A percentile compares a stretch with the other conserved stretches of the same genome.
phyloP scores from a whole-genome alignment of 192 early-diverging fungal genomes.

The Entrophospora sp. region DNA sequence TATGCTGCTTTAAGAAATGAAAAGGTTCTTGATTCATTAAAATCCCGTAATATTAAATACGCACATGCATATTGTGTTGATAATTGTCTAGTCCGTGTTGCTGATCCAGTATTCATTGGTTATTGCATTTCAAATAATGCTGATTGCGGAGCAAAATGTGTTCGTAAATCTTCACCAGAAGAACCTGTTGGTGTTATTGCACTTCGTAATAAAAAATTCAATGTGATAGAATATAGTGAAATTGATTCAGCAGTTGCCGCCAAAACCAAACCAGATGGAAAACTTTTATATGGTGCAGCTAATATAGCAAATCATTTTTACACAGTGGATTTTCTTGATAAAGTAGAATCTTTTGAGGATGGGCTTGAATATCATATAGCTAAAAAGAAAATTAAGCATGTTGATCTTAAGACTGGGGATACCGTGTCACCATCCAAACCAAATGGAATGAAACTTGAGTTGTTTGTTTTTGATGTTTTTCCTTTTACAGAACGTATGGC shows the following conservation, averaged over 20 bases:
- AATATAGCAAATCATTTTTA: constrained; percentile 99
- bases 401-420: constrained; percentile 70
- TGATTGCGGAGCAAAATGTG: constrained; percentile 92
- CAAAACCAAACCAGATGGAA: constrained; percentile 53
- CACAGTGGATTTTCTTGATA: constrained; percentile 80
- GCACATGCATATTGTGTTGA: constrained; percentile 96
- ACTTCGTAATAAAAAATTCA: constrained; percentile 68
- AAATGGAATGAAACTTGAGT: constrained; percentile 98
- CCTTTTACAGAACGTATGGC: constrained; percentile 82
- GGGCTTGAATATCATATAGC: constrained; percentile 94
- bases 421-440: constrained; percentile 60
- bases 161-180: constrained; percentile 75
- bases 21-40: constrained; percentile 74
- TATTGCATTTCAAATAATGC: constrained; percentile 83
- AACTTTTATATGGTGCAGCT: constrained; percentile 80
- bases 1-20: constrained; percentile 84
- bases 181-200: constrained; percentile 97
- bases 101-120: constrained; percentile 93
- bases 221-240: constrained; percentile 96
- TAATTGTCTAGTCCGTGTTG: constrained; percentile 94
- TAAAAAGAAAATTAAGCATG: constrained; percentile 93
- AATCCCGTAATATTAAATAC: constrained; percentile 74
- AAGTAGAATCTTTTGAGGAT: constrained; percentile 73
- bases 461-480: constrained; percentile 99
- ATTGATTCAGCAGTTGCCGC: constrained; percentile 71